Percentiles rank a stretch among this genome's conserved stretches.
These are phyloP conservation scores for Leccinum brunneo-olivaceum DNA, from an alignment of 1,284 basidiomycete species.

Conservation along the genomic window DNA sequence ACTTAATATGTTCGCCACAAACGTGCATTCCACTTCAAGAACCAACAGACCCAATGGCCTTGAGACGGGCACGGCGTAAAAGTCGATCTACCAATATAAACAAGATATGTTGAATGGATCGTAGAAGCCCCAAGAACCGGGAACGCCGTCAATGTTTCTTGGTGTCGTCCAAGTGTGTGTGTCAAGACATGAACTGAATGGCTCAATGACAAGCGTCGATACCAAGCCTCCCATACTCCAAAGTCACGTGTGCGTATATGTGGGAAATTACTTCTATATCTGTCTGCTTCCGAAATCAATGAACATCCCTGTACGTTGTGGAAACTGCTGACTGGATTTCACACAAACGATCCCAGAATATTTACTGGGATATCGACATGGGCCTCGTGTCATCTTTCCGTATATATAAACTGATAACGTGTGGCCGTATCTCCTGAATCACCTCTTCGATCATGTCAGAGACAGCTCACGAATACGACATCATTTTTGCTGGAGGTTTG, in stretches of 20 bases:
- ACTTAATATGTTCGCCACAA: conserved; percentile 10
- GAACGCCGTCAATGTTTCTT: conserved; percentile 11
- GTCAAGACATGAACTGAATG: conserved; percentile 24
- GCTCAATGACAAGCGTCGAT: conserved; percentile 11
- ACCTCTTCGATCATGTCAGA: conserved; percentile 7
- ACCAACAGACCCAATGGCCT: conserved; percentile 10
- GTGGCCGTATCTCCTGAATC: neutral
- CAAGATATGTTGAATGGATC: conserved; percentile 20
- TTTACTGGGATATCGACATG: neutral
- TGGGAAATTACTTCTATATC: conserved; percentile 13
- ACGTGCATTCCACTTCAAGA: conserved; percentile 20
- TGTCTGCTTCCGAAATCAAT: neutral
- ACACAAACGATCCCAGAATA: too few species aligned
- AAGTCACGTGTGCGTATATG: conserved; percentile 17
- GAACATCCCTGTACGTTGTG: too few species aligned
- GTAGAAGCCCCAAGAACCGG: conserved; percentile 9
- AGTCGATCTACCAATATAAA: conserved; percentile 19
- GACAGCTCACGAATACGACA: conserved; percentile 15
- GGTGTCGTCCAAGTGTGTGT: conserved; percentile 9
- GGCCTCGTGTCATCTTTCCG: conserved; percentile 1
- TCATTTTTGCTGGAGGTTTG: conserved; percentile 28
- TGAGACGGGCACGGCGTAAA: conserved; percentile 2
- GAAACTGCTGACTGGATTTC: too few species aligned
- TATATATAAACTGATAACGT: conserved; percentile 11
- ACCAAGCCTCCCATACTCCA: conserved; percentile 13